These are phyloP conservation scores for Alternaria brassicicola DNA, from an alignment of 2,329 filamentous ascomycete species.

Conservation along the genomic window DNA sequence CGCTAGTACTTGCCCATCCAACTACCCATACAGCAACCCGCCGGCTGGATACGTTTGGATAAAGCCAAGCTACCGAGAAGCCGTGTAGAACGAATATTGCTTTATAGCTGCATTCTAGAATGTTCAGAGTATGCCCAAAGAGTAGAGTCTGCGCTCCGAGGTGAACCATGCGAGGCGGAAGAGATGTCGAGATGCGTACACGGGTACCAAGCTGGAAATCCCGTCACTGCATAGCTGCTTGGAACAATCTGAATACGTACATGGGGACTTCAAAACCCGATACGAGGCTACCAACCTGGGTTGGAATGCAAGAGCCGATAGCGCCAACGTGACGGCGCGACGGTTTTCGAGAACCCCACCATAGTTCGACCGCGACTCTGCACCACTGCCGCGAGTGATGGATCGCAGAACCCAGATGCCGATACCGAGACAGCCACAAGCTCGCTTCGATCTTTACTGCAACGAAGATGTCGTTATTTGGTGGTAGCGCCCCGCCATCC, in stretches of 20 bases:
- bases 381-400: conserved; percentile 7
- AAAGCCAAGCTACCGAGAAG: background rate
- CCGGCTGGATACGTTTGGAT: background rate
- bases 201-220: background rate
- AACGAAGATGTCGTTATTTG: conserved; percentile 49
- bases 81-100: background rate
- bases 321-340: conserved; percentile 24
- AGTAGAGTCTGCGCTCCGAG: too few relatives aligned
- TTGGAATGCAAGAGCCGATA: background rate
- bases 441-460: conserved; percentile 21
- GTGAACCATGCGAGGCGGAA: background rate
- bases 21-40: background rate
- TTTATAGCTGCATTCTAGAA: background rate
- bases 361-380: conserved; percentile 9
- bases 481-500: conserved; percentile 27
- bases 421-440: background rate
- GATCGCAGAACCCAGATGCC: background rate
- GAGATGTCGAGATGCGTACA: background rate
- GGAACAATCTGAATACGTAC: background rate
- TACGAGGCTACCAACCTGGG: background rate
- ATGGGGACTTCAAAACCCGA: too few relatives aligned
- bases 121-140: background rate
- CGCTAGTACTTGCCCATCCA: background rate
- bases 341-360: conserved; percentile 15
- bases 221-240: background rate